Evolutionary conservation across 176 grass and related monocot genomes (phyloP), one percentile per base, ranked within the genome.

Genomic region (Carex parvula): DNA sequence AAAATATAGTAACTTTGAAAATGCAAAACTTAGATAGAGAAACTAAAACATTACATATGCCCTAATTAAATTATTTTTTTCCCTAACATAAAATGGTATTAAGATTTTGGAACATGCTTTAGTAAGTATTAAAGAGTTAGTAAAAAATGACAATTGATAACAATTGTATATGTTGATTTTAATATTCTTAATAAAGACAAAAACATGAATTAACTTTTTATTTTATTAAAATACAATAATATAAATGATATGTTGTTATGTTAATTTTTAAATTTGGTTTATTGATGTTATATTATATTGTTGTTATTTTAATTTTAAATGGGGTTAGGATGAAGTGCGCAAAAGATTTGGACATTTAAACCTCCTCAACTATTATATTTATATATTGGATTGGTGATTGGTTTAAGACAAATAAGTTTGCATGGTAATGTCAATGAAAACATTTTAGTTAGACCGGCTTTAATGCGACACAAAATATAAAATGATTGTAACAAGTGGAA

Each of bases 341-440:
- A 11, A 10, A 50, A 73, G 70, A 73, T 24, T 24, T 73, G n/a
- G 70, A 50, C 42, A 73, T 50, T 46, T 73, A 50, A 72, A 73
- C 71, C 12, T 54, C 71, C 70, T 24, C n/a, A 75, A 75, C n/a
- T 14, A 54, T 50, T 26, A 75, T 30, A 75, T 54, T 15, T 68
- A 15, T 75, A 52, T 75, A 52, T 75, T 53, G 4, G 20, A 53
- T 75, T 20, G 33, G 8, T 74, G 52, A 24, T 74, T 15, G n/a
- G 21, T 75, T 46, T 8, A 75, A 54, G 46, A 75, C 71, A 29
- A 20, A 75, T 54, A 12, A 74, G 44, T 74, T 53, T 74, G 44
- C 70, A 74, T 74, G 70, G 18, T 73, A 46, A 42, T 50, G 41
- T 73, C 39, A 22, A 12, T 54, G 71, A 75, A 75, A 75, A 75